Conservation (phyloP, 345 rosid genomes). For the Brassica cretica region DNA sequence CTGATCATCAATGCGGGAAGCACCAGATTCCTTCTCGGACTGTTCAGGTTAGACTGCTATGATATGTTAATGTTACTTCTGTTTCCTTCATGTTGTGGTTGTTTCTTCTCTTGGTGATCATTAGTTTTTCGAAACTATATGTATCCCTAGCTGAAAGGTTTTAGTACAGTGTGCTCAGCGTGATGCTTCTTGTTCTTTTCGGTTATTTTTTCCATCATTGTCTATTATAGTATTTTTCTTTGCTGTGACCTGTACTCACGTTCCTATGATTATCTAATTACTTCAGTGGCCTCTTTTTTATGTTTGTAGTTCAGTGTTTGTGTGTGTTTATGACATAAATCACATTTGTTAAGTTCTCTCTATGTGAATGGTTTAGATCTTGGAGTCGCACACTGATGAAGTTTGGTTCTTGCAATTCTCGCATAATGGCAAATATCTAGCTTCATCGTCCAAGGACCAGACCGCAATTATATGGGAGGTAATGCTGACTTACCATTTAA, state of each 20-base stretch:
- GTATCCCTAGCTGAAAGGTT: conserved; percentile 12
- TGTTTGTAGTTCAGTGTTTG: conserved; percentile 35
- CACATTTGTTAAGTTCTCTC: conserved; percentile 34
- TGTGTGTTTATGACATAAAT: conserved; percentile 28
- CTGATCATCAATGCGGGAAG: conserved; percentile 66
- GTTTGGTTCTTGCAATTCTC: conserved; percentile 82
- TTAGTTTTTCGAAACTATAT: conserved; percentile 10
- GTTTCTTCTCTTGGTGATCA: conserved; percentile 13
- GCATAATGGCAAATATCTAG: conserved; percentile 66
- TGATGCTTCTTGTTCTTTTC: conserved; percentile 7
- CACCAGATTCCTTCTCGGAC: conserved; percentile 67
- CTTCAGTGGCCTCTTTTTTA: conserved; percentile 6
- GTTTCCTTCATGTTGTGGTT: conserved; percentile 7
- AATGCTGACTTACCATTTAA: conserved; percentile 12
- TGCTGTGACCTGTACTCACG: neutral
- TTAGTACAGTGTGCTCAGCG: neutral
- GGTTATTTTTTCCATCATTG: conserved; percentile 10
- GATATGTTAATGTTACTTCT: conserved; percentile 17
- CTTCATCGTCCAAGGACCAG: conserved; percentile 67
- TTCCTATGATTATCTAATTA: conserved; percentile 18
- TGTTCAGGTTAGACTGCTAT: conserved; percentile 54
- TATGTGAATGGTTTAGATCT: conserved; percentile 50
- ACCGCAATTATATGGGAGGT: conserved; percentile 75
- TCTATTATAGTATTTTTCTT: conserved; percentile 1
- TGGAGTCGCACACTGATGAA: conserved; percentile 68